phyloP scores from a whole-genome alignment of 2,329 filamentous ascomycete species.

The Zymoseptoria brevis region DNA sequence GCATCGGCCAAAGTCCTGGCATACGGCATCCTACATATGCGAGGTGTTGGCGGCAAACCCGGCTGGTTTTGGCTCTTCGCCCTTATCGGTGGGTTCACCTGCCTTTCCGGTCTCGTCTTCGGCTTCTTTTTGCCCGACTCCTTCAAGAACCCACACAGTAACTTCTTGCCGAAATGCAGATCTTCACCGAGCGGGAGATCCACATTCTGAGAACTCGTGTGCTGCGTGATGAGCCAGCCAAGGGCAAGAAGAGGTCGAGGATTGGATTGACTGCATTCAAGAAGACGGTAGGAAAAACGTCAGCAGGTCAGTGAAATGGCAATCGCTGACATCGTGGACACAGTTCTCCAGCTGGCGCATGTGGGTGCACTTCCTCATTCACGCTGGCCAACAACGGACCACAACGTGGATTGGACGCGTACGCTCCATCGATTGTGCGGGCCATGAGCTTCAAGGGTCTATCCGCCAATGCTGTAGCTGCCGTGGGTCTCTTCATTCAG shows the following conservation, averaged over 20 bases:
- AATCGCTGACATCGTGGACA: neutral
- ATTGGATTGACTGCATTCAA: conserved; percentile 27
- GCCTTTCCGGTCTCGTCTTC: conserved; percentile 27
- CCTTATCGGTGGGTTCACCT: conserved; percentile 29
- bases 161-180: conserved; percentile 19
- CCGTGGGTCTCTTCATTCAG: too few relatives aligned
- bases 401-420: too few relatives aligned
- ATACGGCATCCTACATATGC: conserved; percentile 33
- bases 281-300: conserved; percentile 16
- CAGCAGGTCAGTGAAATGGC: neutral
- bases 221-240: conserved; percentile 26
- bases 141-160: conserved; percentile 24
- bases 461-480: too few relatives aligned
- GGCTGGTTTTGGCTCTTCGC: conserved; percentile 26
- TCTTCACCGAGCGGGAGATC: conserved; percentile 26
- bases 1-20: conserved; percentile 37
- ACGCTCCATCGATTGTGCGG: too few relatives aligned
- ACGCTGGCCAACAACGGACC: too few relatives aligned
- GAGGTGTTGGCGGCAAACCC: conserved; percentile 15
- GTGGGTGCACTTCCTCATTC: too few relatives aligned
- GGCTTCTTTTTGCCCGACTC: conserved; percentile 27
- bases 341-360: too few relatives aligned
- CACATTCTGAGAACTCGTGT: conserved; percentile 26
- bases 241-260: conserved; percentile 24
- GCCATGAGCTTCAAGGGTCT: too few relatives aligned